Evolutionary conservation across 2,329 filamentous ascomycete species (phyloP), one percentile per base, ranked within the genome.

Genomic region (Fusarium udum): DNA sequence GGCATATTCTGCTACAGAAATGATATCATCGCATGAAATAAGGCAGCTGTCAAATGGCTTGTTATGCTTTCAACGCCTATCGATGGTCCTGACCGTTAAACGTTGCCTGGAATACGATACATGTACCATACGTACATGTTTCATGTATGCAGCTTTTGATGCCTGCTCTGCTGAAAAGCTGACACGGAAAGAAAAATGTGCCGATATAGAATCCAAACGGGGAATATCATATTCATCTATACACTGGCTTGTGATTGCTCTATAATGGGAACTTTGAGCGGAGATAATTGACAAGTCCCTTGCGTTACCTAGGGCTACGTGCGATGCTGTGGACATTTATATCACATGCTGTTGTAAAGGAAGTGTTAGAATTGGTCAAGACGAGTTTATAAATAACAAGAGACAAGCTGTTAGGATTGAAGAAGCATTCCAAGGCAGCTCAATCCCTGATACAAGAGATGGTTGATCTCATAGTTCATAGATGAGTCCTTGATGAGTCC

Each of bases 241-340:
- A 26, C 14, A 26, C 58, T 12, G 28, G 57, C 34, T 39, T 34
- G 7, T 37, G 45, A 51, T 64, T 43, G 64, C 43, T 31, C 31
- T 46, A 4, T 60, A n/a, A 65, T 11, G 37, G 63, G 53, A 36
- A 11, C 15, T 31, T 58, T 46, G 32, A 34, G 55, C 55, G 36
- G 69, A 60, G 42, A 65, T 31, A 57, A 28, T 57, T 34, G 32
- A 65, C 28, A 55, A 40, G 15, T 39, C 32, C 18, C 16, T 26
- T 48, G 3, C 22, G n/a, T 1, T 53, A 26, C 26, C 26, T 26
- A 26, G 31, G 55, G 56, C 53, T 49, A 32, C n/a, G 26, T 49
- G 22, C 31, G n/a, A 56, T 70, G 36, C 26, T 34, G 68, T 64
- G 68, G 58, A 64, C 51, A 57, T 53, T 43, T 15, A 61, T 37